Evolutionary conservation across 768 basidiomycete species (phyloP).

Genomic region (Boletales sp.): DNA sequence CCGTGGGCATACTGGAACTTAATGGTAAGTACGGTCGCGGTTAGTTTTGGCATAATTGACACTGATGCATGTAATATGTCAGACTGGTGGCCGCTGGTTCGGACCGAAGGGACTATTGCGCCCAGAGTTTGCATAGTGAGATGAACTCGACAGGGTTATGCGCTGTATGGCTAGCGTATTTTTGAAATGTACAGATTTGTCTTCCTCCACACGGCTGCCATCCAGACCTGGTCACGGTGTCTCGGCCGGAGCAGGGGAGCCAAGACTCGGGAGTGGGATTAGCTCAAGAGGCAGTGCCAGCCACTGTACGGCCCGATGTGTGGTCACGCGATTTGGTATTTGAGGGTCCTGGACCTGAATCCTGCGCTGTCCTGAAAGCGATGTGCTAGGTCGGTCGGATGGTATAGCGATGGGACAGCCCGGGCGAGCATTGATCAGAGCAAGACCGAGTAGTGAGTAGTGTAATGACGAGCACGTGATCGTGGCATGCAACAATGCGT

Average conservation of each 20-base stretch:
- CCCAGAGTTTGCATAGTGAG: conserved; percentile 24
- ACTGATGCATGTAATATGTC: neutral
- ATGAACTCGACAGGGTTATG: neutral
- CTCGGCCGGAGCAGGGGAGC: conserved; percentile 12
- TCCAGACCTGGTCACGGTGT: conserved; percentile 1
- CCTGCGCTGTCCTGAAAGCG: neutral
- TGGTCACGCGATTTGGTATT: neutral
- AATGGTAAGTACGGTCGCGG: conserved; percentile 43
- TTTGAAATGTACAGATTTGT: conserved; percentile 6
- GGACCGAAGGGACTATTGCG: neutral
- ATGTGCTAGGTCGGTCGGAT: too few species aligned
- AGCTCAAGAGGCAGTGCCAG: neutral
- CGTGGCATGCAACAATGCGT: conserved; percentile 4
- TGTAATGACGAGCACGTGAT: conserved; percentile 18
- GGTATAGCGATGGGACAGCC: too few species aligned
- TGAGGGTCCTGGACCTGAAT: neutral
- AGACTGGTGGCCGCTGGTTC: conserved; percentile 7
- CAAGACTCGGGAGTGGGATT: neutral
- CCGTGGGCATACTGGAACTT: conserved; percentile 63
- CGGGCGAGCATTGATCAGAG: too few species aligned
- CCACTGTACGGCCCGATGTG: conserved; percentile 3
- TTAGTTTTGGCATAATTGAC: too few species aligned
- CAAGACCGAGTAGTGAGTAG: neutral
- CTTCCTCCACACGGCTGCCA: neutral
- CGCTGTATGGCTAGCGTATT: neutral